A percentile compares a stretch with the other conserved stretches of the same genome.
phyloP scores from a whole-genome alignment of 1,284 basidiomycete species.

The Phellopilus nigrolimitatus region DNA sequence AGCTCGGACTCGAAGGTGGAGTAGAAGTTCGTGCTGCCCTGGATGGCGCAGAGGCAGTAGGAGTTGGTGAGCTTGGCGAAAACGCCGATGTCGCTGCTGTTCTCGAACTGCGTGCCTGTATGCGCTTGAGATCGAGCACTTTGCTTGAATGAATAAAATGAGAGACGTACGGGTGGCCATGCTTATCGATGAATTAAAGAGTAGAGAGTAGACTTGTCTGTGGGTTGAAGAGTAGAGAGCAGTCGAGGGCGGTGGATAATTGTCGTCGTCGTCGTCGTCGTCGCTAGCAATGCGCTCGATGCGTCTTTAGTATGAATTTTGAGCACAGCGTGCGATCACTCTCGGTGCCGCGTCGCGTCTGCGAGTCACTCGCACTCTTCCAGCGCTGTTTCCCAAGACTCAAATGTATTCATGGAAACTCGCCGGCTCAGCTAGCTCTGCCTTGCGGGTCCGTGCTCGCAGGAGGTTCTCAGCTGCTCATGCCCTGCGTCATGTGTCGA shows the following conservation, averaged over 20 bases:
- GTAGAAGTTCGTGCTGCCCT: slow-evolving; percentile 98
- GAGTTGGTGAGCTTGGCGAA: slow-evolving; percentile 95
- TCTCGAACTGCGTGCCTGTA: slow-evolving; percentile 90
- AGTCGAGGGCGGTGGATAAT: neutral
- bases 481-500: no score
- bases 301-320: slow-evolving; percentile 5
- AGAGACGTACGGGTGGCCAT: slow-evolving; percentile 64
- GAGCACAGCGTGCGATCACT: neutral
- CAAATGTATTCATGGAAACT: slow-evolving; percentile 3
- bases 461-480: no score
- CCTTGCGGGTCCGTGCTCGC: neutral
- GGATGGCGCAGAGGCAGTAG: slow-evolving; percentile 89
- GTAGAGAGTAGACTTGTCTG: slow-evolving; percentile 3
- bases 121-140: slow-evolving; percentile 26
- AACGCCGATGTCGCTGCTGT: slow-evolving; percentile 94
- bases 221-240: neutral
- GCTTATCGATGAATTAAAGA: no score
- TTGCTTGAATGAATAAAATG: neutral
- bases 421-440: neutral
- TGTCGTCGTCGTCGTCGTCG: no score
- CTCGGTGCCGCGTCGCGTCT: neutral
- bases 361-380: no score
- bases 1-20: slow-evolving; percentile 95
- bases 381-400: no score
- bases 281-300: no score